Base-by-base conservation (phyloP, 2,329 filamentous ascomycete genomes). In the Lomentospora prolificans region DNA sequence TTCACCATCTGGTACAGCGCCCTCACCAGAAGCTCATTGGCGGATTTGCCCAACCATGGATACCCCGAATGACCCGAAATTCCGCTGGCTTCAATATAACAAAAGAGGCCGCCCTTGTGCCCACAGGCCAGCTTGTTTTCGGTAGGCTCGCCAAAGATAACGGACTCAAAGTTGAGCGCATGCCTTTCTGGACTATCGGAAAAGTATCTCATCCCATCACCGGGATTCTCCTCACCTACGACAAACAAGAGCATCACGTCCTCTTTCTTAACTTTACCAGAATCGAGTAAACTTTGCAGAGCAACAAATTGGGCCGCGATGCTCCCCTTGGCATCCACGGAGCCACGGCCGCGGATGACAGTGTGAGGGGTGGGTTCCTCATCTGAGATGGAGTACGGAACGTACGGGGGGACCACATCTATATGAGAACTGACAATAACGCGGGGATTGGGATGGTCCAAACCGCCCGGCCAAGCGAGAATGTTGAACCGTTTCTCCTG, bases 111-210 rank as follows among this genome's bases (percentile, higher is more conserved):
- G 41, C 94, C 92, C 73, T 99, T 97, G 76, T 97, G 92, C 2
- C 92, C 94, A 56, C 88, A 85, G 0, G 90, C 90, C 19, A 97
- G 84, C 69, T 87, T 89, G 61, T 85, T 81, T 64, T 95, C 90
- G 0, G 94, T 99, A 0, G 92, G 92, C 68, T 99, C 94, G 41
- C 94, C 92, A 65, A 96, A 97, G 64, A 94, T 87, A 63, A 89
- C 84, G 3, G 89, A 82, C 31, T 85, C 78, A 22, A 83, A 75
- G 2, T 61, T 59, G 3, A 68, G 66, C 14, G 65, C 70, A 17
- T 69, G 65, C 28, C 69, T 63, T 46, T 12, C 62, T 58, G 1
- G 72, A 0, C 65, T 67, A 3, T 70, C 63, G 22, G 74, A 78
- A 58, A 83, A 82, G 50, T 66, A 59, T 28, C 66, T 67, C 92